A percentile compares a stretch with the other conserved stretches of the same genome.
Conservation (phyloP, 2,329 filamentous ascomycete species). For the Neonectria ditissima region DNA sequence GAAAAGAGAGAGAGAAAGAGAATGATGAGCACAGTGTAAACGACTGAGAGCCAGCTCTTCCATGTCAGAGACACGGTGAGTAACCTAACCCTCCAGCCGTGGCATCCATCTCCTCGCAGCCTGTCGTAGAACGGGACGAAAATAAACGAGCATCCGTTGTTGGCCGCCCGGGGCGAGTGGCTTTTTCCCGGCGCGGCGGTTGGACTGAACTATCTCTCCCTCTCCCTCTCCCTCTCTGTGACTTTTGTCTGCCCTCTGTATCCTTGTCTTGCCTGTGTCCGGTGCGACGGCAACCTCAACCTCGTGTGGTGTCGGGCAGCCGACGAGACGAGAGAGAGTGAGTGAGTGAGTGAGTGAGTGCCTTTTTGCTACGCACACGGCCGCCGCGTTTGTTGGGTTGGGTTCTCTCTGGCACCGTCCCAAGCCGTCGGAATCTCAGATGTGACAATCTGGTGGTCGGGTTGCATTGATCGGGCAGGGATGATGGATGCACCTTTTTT, state of each 20-base stretch:
- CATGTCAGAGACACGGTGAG: conserved; percentile 14
- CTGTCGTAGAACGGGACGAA: conserved; percentile 36
- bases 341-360: no score
- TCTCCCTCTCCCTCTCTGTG: no score
- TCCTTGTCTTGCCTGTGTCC: not conserved
- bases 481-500: no score
- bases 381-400: no score
- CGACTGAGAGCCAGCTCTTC: not conserved
- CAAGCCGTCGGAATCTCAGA: conserved; percentile 43
- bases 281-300: conserved; percentile 37
- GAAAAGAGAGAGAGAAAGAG: not conserved
- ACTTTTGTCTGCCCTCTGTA: no score
- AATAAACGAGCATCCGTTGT: conserved; percentile 39
- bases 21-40: no score
- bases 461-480: conserved; percentile 41
- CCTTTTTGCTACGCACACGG: no score
- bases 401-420: no score
- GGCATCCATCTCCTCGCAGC: not conserved
- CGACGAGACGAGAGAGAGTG: no score
- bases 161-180: conserved; percentile 44
- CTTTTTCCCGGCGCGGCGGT: conserved; percentile 21
- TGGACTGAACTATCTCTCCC: conserved; percentile 26
- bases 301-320: conserved; percentile 37
- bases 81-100: not conserved
- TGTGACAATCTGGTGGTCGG: conserved; percentile 37